Base-by-base conservation (phyloP, 2,329 filamentous ascomycete species). In the Cadophora malorum region DNA sequence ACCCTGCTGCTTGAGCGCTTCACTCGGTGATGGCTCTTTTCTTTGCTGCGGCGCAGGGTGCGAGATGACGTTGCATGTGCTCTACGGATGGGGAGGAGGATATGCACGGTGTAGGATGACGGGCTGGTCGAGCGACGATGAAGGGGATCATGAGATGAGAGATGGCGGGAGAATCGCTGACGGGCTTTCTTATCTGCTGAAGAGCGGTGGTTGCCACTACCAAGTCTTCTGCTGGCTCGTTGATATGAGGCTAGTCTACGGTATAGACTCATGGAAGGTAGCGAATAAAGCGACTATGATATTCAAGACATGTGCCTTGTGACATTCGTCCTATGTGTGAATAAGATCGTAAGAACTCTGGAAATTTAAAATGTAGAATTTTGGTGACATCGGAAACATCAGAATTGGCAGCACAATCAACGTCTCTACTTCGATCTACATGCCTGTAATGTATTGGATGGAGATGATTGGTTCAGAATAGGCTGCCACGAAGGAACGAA, bases 251-350 rank as follows among this genome's bases (percentile, higher is more conserved):
- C 61, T 35, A 63, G 47, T 63, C 61, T 41, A 52, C 23, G 47
- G n/a, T 21, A 52, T 28, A 38, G 45, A 33, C 45, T 61, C 31
- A 53, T 66, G 64, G 49, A 53, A 28, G 31, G 56, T 53, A 58
- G 52, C 49, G 21, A 63, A 63, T 63, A 35, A 50, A 53, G 61
- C 49, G 33, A 63, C 33, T 55, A 63, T 66, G 64, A 66, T 53
- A 45, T 41, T 45, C 12, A 25, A 41, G 28, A 19, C 4, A 12
- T 28, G 41, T 45, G 41, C 41, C 4, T 21, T 55, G 21, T 65
- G 63, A 23, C 5, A 3, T 28, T 28, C 28, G 28, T 28, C 28
- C 3, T 28, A 28, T 5, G 28, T 28, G 28, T 28, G 28, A 28
- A 28, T 28, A 3, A 28, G 28, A 28, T 28, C 28, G 28, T 28